These are phyloP conservation scores for Paxillus ammoniavirescens DNA, from an alignment of 768 basidiomycete species.

Conservation along the genomic window DNA sequence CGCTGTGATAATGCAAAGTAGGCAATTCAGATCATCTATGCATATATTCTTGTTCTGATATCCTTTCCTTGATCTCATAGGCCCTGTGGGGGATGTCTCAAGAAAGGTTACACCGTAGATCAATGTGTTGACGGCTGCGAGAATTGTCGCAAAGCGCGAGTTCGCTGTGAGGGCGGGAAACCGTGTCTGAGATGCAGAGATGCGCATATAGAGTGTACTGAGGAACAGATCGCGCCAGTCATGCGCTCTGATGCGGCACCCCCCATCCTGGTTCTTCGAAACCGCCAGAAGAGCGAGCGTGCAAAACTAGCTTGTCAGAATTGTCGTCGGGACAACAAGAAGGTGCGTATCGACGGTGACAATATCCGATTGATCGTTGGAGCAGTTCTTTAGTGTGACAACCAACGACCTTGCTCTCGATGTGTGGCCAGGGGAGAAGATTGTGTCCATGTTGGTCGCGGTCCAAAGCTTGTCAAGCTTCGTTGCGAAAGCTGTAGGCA, in stretches of 20 bases:
- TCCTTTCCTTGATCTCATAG: conserved; percentile 25
- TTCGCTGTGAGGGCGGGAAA: conserved; percentile 40
- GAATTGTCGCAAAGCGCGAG: conserved; percentile 50
- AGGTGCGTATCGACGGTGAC: conserved; percentile 36
- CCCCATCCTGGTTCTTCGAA: conserved; percentile 22
- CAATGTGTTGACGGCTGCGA: conserved; percentile 65
- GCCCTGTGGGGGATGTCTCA: conserved; percentile 58
- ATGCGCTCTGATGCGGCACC: conserved; percentile 24
- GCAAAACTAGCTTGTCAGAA: conserved; percentile 59
- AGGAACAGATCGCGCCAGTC: conserved; percentile 34
- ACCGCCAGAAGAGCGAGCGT: conserved; percentile 42
- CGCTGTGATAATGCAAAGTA: conserved; percentile 57
- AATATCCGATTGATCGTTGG: neutral
- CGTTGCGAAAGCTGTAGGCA: conserved; percentile 59
- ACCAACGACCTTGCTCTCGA: conserved; percentile 60
- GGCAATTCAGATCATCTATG: conserved; percentile 9
- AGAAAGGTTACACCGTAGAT: conserved; percentile 50
- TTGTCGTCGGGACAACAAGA: conserved; percentile 66
- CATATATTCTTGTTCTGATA: conserved; percentile 1
- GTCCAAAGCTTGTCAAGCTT: conserved; percentile 56
- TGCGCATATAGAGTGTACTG: conserved; percentile 43
- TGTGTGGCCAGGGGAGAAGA: conserved; percentile 53
- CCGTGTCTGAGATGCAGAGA: conserved; percentile 37
- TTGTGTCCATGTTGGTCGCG: conserved; percentile 55
- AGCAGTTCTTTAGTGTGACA: conserved; percentile 48